phyloP scores from a whole-genome alignment of 169 alveolate species.

The Babesia ovis region DNA sequence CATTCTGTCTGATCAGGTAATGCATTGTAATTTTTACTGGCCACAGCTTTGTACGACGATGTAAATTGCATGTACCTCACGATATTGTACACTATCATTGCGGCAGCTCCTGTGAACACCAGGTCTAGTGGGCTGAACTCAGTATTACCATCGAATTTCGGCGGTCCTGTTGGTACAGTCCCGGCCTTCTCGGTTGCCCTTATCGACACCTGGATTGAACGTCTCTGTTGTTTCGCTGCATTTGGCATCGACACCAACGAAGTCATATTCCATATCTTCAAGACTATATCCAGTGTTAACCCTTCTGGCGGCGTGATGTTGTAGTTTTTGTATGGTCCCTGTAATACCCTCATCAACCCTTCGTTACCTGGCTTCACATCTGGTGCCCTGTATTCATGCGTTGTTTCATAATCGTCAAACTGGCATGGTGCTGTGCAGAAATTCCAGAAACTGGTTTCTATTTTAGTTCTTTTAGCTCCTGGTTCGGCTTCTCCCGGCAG shows the following conservation, averaged over 20 bases:
- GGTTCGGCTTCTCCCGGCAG: neutral
- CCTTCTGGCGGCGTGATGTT: slow-evolving; percentile 57
- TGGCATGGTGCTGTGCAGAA: slow-evolving; percentile 21
- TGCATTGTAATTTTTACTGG: slow-evolving; percentile 18
- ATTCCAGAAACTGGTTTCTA: slow-evolving; percentile 14
- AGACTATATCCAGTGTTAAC: slow-evolving; percentile 31
- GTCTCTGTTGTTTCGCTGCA: slow-evolving; percentile 3
- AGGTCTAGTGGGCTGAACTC: slow-evolving; percentile 36
- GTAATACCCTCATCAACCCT: slow-evolving; percentile 17
- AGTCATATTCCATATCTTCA: slow-evolving; percentile 48
- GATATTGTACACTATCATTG: slow-evolving; percentile 41
- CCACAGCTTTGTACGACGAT: slow-evolving; percentile 16
- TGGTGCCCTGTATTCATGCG: neutral
- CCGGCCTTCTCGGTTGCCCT: slow-evolving; percentile 12
- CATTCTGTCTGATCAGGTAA: slow-evolving; percentile 30
- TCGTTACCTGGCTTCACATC: slow-evolving; percentile 11
- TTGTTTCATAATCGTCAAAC: neutral
- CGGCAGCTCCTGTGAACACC: slow-evolving; percentile 32
- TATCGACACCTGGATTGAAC: slow-evolving; percentile 12
- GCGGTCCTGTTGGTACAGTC: slow-evolving; percentile 2
- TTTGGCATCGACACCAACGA: slow-evolving; percentile 14
- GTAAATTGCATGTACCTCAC: slow-evolving; percentile 38
- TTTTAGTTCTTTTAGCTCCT: neutral
- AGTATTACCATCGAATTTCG: slow-evolving; percentile 36
- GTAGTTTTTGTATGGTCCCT: slow-evolving; percentile 48